Conservation (phyloP, 176 grass and related monocot species). For the Triticum dicoccoides region DNA sequence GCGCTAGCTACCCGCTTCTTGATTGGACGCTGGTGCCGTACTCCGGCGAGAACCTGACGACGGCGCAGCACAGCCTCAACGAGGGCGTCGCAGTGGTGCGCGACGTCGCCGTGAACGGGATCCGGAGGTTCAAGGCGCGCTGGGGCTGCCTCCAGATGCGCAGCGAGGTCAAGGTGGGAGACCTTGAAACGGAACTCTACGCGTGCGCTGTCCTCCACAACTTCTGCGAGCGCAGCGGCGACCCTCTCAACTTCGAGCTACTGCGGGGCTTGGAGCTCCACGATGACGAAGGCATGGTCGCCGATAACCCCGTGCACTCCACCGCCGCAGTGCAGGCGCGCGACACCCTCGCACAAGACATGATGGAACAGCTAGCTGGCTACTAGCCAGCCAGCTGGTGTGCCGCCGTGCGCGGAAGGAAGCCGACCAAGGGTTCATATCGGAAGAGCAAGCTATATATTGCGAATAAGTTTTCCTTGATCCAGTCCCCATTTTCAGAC, state of each 20-base stretch:
- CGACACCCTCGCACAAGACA: conserved; percentile 62
- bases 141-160: conserved; percentile 70
- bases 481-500: too few species aligned
- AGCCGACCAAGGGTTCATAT: too few species aligned
- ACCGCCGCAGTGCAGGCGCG: conserved; percentile 35
- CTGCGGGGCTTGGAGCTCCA: conserved; percentile 15
- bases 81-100: conserved; percentile 45
- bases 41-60: conserved; percentile 59
- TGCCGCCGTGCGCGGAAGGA: too few species aligned
- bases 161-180: conserved; percentile 57
- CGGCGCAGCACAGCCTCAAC: conserved; percentile 74
- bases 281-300: conserved; percentile 61
- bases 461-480: too few species aligned
- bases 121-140: conserved; percentile 56
- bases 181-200: conserved; percentile 52
- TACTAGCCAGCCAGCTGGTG: too few species aligned
- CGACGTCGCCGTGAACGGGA: conserved; percentile 48
- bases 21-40: conserved; percentile 84
- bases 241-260: conserved; percentile 38
- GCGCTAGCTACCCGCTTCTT: conserved; percentile 56
- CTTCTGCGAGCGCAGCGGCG: conserved; percentile 78
- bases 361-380: not conserved
- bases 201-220: conserved; percentile 97
- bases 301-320: conserved; percentile 56
- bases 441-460: too few species aligned